Conservation (phyloP, 2,329 filamentous ascomycete species). For the Penicillium paneum region DNA sequence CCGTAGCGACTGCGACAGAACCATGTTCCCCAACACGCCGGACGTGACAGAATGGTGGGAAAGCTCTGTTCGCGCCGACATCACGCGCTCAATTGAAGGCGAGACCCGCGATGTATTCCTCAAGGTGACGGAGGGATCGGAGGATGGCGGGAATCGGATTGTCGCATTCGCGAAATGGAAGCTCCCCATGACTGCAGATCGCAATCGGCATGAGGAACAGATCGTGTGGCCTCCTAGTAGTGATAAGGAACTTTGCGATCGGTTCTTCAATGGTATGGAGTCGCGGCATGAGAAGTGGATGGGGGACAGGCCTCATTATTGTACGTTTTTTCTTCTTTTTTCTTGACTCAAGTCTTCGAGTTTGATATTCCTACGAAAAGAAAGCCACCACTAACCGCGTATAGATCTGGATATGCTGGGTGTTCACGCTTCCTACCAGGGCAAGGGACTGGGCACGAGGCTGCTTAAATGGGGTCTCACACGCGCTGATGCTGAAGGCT, state of each 20-base stretch:
- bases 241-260: constrained; percentile 19
- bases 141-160: constrained; percentile 3
- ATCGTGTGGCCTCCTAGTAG: constrained; percentile 15
- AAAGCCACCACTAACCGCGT: background rate
- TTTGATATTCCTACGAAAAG: background rate
- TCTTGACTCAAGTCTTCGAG: background rate
- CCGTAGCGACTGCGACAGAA: constrained; percentile 18
- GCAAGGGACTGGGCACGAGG: constrained; percentile 22
- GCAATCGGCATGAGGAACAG: constrained; percentile 4
- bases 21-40: constrained; percentile 25
- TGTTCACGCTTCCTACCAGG: constrained; percentile 24
- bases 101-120: constrained; percentile 13
- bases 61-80: constrained; percentile 2
- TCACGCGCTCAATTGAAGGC: background rate
- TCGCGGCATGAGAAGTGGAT: constrained; percentile 16
- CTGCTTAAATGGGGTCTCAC: constrained; percentile 39
- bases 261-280: constrained; percentile 23
- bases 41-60: constrained; percentile 23
- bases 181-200: constrained; percentile 12
- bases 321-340: constrained; percentile 15
- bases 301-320: constrained; percentile 23
- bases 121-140: constrained; percentile 7
- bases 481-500: constrained; percentile 33
- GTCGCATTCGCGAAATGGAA: constrained; percentile 28
- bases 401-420: constrained; percentile 27